Percentiles rank a stretch among this genome's conserved stretches.
These are phyloP conservation scores for Pseudoturritis turrita DNA, from an alignment of 345 rosid genomes.

Conservation along the genomic window DNA sequence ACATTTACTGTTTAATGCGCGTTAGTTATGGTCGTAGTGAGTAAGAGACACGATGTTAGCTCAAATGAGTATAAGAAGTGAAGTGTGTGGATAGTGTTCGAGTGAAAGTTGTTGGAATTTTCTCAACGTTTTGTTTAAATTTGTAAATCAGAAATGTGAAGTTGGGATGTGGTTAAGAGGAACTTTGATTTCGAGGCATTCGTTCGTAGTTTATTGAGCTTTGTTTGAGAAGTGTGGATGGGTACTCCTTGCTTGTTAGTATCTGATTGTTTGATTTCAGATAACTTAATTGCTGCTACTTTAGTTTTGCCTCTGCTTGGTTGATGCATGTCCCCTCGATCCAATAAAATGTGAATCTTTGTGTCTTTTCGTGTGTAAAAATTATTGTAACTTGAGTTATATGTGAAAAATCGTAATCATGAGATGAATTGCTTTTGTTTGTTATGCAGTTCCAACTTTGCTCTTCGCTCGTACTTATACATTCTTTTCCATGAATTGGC, in stretches of 20 bases:
- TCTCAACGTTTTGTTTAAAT: background rate
- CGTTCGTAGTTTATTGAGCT: background rate
- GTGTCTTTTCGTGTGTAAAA: background rate
- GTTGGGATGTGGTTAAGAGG: background rate
- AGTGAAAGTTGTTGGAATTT: background rate
- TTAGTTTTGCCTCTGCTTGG: background rate
- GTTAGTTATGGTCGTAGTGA: background rate
- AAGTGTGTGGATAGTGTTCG: background rate
- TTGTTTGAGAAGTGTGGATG: background rate
- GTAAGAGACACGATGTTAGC: background rate
- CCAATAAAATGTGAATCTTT: background rate
- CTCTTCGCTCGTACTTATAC: slow-evolving; percentile 88
- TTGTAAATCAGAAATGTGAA: slow-evolving; percentile 6
- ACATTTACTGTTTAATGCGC: background rate
- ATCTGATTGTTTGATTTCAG: background rate
- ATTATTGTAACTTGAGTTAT: background rate
- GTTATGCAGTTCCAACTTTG: slow-evolving; percentile 76
- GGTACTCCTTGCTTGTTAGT: background rate
- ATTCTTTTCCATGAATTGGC: slow-evolving; percentile 74
- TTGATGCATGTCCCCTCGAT: background rate
- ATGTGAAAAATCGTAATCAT: background rate
- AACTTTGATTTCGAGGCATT: background rate
- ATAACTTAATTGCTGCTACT: background rate
- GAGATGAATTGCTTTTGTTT: background rate
- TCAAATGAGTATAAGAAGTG: background rate